Conservation (phyloP, 2,329 filamentous ascomycete genomes). For the Aquanectria penicillioides region DNA sequence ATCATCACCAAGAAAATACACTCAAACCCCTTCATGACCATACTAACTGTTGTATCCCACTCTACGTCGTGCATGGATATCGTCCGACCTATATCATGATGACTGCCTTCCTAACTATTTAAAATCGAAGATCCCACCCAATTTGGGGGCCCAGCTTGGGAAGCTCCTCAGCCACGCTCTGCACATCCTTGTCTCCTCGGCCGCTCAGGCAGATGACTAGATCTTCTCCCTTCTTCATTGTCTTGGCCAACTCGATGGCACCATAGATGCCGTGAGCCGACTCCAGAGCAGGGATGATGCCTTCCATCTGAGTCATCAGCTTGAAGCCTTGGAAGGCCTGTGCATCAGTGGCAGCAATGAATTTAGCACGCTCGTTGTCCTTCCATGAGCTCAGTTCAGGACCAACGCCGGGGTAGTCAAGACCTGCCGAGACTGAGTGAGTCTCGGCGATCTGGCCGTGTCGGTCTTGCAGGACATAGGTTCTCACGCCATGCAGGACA, state of each 20-base stretch:
- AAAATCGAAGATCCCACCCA: slow-evolving; percentile 75
- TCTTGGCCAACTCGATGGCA: slow-evolving; percentile 90
- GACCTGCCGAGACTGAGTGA: slow-evolving; percentile 93
- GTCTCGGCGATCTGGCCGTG: slow-evolving; percentile 95
- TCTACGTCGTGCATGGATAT: background rate
- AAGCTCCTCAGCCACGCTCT: slow-evolving; percentile 95
- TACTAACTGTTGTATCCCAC: slow-evolving; percentile 28
- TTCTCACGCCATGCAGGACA: slow-evolving; percentile 94
- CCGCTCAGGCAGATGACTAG: slow-evolving; percentile 94
- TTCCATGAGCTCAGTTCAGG: slow-evolving; percentile 95
- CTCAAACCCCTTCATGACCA: slow-evolving; percentile 26
- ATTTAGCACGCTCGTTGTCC: slow-evolving; percentile 85
- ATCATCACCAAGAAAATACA: slow-evolving; percentile 36
- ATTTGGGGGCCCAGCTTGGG: slow-evolving; percentile 90
- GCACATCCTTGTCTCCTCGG: slow-evolving; percentile 96
- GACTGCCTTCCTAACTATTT: slow-evolving; percentile 28
- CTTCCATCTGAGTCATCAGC: slow-evolving; percentile 86
- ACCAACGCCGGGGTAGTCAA: slow-evolving; percentile 97
- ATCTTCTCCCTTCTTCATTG: slow-evolving; percentile 87
- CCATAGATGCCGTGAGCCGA: slow-evolving; percentile 93
- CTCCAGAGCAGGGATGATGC: slow-evolving; percentile 96
- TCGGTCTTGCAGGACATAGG: slow-evolving; percentile 92
- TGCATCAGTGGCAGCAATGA: slow-evolving; percentile 90
- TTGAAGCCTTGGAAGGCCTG: slow-evolving; percentile 90
- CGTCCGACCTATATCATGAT: background rate